A percentile compares a stretch with the other conserved stretches of the same genome.
These are phyloP conservation scores for rapeseed (Brassica napus) DNA, from an alignment of 345 rosid genomes.

Conservation along the genomic window Da-Ae NC_063436.1:19546001-19546500, in stretches of 20 bases:
- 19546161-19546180: neutral
- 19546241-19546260: neutral
- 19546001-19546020: neutral
- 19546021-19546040: neutral
- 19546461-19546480: neutral
- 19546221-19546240: neutral
- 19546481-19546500: neutral
- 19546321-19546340: neutral
- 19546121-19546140: neutral
- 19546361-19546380: neutral
- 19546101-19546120: neutral
- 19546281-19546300: neutral
- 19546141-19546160: neutral
- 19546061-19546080: neutral
- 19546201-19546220: neutral
- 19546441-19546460: neutral
- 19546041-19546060: neutral
- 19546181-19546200: neutral
- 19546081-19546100: neutral
- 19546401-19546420: neutral
- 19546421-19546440: neutral
- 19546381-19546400: neutral
- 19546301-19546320: neutral
- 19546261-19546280: neutral
- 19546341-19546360: neutral